Conservation (phyloP, 441 rosid species). For the Erodium texanum region DNA sequence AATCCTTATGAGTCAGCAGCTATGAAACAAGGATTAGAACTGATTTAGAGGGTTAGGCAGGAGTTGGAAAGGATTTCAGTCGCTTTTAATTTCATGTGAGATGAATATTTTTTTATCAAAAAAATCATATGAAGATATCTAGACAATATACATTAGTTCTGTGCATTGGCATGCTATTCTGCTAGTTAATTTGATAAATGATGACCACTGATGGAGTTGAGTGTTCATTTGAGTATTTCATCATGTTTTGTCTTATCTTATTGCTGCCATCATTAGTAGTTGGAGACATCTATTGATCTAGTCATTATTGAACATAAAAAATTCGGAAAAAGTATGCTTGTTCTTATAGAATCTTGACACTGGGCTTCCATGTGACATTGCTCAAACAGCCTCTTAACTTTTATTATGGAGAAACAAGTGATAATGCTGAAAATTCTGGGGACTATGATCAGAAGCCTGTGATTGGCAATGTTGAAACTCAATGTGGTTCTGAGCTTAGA, state of each 20-base stretch:
- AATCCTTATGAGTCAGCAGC: neutral
- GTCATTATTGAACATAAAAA: too few relatives aligned
- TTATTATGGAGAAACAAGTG: slow-evolving; percentile 54
- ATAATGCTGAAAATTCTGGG: slow-evolving; percentile 32
- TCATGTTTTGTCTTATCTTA: too few relatives aligned
- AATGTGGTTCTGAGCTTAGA: slow-evolving; percentile 25
- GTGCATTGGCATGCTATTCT: too few relatives aligned
- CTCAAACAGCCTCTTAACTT: slow-evolving; percentile 28
- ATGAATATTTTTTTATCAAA: neutral
- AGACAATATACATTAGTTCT: too few relatives aligned
- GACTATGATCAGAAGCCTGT: slow-evolving; percentile 40
- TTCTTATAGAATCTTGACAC: slow-evolving; percentile 38
- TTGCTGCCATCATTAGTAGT: too few relatives aligned
- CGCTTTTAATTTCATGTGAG: neutral
- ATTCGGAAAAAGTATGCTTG: neutral
- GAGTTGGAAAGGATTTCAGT: neutral
- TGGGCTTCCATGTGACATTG: slow-evolving; percentile 29
- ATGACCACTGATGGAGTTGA: too few relatives aligned
- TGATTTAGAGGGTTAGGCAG: neutral
- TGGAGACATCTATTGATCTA: too few relatives aligned
- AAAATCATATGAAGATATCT: too few relatives aligned
- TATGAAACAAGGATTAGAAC: neutral
- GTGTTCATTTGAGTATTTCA: too few relatives aligned
- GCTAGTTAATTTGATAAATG: too few relatives aligned
- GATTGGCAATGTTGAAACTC: slow-evolving; percentile 26